Evolutionary conservation across 2,329 filamentous ascomycete species (phyloP).

Genomic region (Penicillium capsulatum): DNA sequence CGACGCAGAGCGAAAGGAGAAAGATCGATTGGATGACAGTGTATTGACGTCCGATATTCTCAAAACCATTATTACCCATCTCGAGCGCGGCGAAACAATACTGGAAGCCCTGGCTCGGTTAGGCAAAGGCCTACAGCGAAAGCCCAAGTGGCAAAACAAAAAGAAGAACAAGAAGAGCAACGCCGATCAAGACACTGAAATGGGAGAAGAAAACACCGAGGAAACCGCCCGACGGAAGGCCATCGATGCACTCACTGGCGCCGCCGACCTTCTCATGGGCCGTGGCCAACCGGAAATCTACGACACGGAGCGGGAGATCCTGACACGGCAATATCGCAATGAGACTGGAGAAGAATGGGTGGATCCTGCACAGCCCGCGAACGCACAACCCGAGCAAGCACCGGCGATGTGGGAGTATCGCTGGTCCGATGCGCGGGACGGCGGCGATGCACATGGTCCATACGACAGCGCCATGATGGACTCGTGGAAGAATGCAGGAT

Average conservation of each 20-base stretch:
- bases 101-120: constrained; percentile 82
- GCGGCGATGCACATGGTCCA: constrained; percentile 73
- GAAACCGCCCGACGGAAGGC: constrained; percentile 66
- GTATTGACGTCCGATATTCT: constrained; percentile 70
- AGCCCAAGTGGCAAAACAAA: constrained; percentile 60
- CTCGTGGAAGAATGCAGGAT: constrained; percentile 85
- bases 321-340: constrained; percentile 75
- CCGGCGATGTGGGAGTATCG: constrained; percentile 76
- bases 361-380: constrained; percentile 35
- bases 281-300: constrained; percentile 88
- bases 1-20: constrained; percentile 68
- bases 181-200: constrained; percentile 59
- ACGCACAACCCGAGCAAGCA: constrained; percentile 34
- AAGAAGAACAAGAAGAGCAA: constrained; percentile 48
- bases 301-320: constrained; percentile 76
- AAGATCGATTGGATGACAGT: constrained; percentile 69
- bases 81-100: constrained; percentile 79
- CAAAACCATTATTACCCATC: constrained; percentile 63
- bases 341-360: constrained; percentile 87
- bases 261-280: constrained; percentile 79
- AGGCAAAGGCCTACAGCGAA: constrained; percentile 60
- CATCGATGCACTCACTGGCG: constrained; percentile 80
- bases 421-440: constrained; percentile 85
- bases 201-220: constrained; percentile 65
- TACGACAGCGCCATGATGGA: constrained; percentile 83